Base-by-base conservation (phyloP, 1,139 yeast species). In the Debaryomyces subglobosus region DNA sequence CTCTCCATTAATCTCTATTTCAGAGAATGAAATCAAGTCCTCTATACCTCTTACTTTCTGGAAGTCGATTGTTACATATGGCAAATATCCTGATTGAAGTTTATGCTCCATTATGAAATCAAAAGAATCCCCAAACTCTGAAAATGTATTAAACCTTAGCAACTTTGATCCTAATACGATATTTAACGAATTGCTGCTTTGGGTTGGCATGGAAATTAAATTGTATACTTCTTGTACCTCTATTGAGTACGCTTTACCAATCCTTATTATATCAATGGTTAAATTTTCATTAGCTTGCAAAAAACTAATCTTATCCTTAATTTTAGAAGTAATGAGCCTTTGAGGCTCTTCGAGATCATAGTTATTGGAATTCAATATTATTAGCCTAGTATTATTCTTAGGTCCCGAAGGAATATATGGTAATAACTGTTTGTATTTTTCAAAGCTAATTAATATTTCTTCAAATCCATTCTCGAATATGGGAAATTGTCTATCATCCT, bases 381-480 rank as follows among this genome's bases (percentile, higher is more conserved):
- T 45, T 30, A 71, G 53, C 49, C 68, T 67, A 51, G 67, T 69
- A 44, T 67, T 57, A 23, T 56, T 58, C 21, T 56, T 54, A 3
- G 52, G 40, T 2, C 53, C 51, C 9, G 48, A 46, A 4, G 64
- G 63, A 32, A 70, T 60, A 53, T 69, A 69, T 5, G 73, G 68
- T 29, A 56, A 59, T 38, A 71, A 56, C n/a, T 64, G 67, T 46
- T 58, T 57, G 49, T 71, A 68, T 49, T 72, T 72, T 15, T 63
- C 66, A 32, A 72, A 57, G 12, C 63, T 53, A 12, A 64, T 51
- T 15, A 55, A 51, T 21, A 72, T 51, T 50, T 72, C 77, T 27
- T 63, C 63, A 15, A 60, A 41, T 15, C 52, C 57, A 41, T 52
- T 51, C 16, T 43, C 39, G 27, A 57, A 59, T 2, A 62, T 53